A percentile compares a stretch with the other conserved stretches of the same genome.
Evolutionary conservation across 768 basidiomycete genomes (phyloP).

Genomic region (Gymnopilus dilepis): DNA sequence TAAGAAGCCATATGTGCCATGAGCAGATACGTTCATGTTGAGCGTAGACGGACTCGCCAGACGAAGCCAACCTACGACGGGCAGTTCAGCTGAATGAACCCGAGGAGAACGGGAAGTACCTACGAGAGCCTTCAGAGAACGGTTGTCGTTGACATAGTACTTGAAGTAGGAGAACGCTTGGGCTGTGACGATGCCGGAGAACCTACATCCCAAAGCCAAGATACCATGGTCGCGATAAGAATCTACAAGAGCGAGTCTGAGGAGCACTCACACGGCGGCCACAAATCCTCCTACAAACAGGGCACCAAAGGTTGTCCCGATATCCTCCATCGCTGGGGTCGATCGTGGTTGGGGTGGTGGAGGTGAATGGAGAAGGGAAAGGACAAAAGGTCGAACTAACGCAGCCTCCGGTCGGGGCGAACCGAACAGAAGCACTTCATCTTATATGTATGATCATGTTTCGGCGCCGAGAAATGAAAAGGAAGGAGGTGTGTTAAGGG

Average conservation of each 20-base stretch:
- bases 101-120: slow-evolving; percentile 5
- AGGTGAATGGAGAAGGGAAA: not conserved
- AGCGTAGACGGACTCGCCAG: slow-evolving; percentile 8
- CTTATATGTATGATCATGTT: not conserved
- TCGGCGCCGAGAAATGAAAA: not conserved
- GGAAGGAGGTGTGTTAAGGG: not conserved
- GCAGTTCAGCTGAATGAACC: not conserved
- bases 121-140: slow-evolving; percentile 39
- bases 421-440: not conserved
- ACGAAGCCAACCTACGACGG: slow-evolving; percentile 29
- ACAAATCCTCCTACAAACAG: slow-evolving; percentile 46
- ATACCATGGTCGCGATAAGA: not conserved
- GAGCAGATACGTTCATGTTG: not conserved
- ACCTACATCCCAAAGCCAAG: slow-evolving; percentile 27
- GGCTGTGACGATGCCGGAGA: slow-evolving; percentile 46
- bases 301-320: slow-evolving; percentile 44
- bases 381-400: not conserved
- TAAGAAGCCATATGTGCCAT: not conserved
- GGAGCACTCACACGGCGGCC: slow-evolving; percentile 40
- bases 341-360: slow-evolving; percentile 9
- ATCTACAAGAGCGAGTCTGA: not conserved
- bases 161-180: slow-evolving; percentile 48
- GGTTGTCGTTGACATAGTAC: slow-evolving; percentile 38
- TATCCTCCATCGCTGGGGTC: slow-evolving; percentile 22
- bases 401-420: not conserved